Conservation (phyloP, 2,329 filamentous ascomycete genomes). For the Acarospora socialis region DNA sequence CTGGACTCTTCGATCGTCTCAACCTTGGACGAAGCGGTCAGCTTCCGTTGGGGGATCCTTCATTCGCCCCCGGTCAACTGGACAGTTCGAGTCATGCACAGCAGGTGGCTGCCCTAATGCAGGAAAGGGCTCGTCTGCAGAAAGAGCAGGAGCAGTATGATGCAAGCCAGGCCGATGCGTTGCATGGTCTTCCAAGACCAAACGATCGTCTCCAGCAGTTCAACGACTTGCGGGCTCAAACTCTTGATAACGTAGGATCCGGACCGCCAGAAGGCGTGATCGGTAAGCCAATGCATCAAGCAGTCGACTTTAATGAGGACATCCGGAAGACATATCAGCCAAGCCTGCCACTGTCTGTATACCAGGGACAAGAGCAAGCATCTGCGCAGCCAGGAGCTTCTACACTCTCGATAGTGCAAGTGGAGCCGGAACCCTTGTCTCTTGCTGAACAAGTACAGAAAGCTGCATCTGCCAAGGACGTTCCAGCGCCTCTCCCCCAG, state of each 20-base stretch:
- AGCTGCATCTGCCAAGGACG: slow-evolving; percentile 35
- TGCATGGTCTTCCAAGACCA: slow-evolving; percentile 13
- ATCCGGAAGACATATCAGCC: no score
- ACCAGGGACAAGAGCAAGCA: no score
- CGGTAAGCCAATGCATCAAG: no score
- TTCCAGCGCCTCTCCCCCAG: slow-evolving; percentile 27
- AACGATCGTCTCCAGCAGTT: slow-evolving; percentile 68
- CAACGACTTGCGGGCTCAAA: slow-evolving; percentile 59
- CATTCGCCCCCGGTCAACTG: slow-evolving; percentile 32
- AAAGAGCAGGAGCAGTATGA: slow-evolving; percentile 47
- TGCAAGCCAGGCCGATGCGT: slow-evolving; percentile 20
- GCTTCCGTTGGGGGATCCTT: slow-evolving; percentile 35
- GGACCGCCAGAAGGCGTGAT: slow-evolving; percentile 7
- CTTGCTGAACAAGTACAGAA: slow-evolving; percentile 76
- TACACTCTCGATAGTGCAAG: no score
- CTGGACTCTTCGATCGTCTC: slow-evolving; percentile 50
- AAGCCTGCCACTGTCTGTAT: no score
- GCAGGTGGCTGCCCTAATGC: slow-evolving; percentile 45
- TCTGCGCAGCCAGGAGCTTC: slow-evolving; percentile 25
- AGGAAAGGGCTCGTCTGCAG: slow-evolving; percentile 45
- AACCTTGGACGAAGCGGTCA: slow-evolving; percentile 40
- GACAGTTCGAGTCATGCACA: slow-evolving; percentile 36
- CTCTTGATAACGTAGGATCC: slow-evolving; percentile 42
- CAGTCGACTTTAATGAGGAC: no score
- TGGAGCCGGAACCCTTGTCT: slow-evolving; percentile 50